A percentile compares a stretch with the other conserved stretches of the same genome.
phyloP scores from a whole-genome alignment of 108 stramenopile species.

The Parmales sp. region DNA sequence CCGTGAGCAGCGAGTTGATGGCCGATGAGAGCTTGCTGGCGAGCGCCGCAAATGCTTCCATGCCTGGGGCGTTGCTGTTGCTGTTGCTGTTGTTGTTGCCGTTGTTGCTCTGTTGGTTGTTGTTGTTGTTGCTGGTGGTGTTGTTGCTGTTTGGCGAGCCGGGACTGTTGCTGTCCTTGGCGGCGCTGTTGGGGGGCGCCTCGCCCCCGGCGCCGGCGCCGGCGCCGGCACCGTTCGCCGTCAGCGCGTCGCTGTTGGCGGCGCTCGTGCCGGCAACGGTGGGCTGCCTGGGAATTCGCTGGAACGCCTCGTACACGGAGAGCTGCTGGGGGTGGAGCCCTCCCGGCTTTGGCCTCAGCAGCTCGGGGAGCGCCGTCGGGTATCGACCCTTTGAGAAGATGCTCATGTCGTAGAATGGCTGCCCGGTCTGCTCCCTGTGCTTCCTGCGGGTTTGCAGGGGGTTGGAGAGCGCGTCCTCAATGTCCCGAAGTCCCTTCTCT shows the following conservation, averaged over 20 bases:
- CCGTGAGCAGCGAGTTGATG: conserved; percentile 51
- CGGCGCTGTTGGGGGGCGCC: no score
- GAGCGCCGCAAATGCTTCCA: conserved; percentile 55
- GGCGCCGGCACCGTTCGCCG: background rate
- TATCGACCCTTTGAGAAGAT: conserved; percentile 76
- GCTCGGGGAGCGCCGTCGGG: conserved; percentile 82
- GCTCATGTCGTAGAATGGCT: conserved; percentile 88
- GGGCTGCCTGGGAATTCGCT: conserved; percentile 63
- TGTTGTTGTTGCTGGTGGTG: no score
- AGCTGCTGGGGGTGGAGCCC: conserved; percentile 82
- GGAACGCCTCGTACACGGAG: conserved; percentile 93
- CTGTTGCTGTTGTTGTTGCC: conserved; percentile 24
- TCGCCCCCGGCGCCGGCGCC: background rate
- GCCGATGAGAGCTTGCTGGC: conserved; percentile 66
- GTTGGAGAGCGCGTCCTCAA: conserved; percentile 73
- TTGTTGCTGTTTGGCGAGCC: no score
- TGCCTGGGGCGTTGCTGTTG: conserved; percentile 25
- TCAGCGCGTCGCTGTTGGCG: background rate
- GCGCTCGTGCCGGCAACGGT: conserved; percentile 38
- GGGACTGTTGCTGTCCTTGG: no score
- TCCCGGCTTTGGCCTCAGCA: conserved; percentile 80
- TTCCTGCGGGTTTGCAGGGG: conserved; percentile 58
- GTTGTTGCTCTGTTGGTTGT: conserved; percentile 6
- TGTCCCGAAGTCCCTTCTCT: conserved; percentile 91
- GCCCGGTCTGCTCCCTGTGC: conserved; percentile 56